Base-by-base conservation (phyloP, 2,329 filamentous ascomycete species). In the Alternaria viburni region DNA sequence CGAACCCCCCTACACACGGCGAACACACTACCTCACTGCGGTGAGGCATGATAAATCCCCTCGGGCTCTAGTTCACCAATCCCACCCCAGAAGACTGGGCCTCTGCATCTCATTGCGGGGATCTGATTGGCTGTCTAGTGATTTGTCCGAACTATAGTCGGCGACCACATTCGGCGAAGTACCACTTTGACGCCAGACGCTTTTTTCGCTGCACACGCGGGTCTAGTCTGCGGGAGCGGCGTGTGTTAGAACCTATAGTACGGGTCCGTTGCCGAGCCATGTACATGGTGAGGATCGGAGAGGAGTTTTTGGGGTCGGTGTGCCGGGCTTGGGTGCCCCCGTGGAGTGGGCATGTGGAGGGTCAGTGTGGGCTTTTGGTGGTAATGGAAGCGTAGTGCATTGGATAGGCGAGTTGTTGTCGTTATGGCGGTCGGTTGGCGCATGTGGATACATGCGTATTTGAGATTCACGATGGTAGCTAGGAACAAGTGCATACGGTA, bases 121-220 rank as follows among this genome's bases (percentile, higher is more conserved):
- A 5, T 25, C 28, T 62, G 59, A 62, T 62, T 62, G 59, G 59
- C 46, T 26, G 41, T 5, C 21, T 17, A 12, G n/a, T 12, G 13
- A 23, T 41, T 47, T 63, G 46, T 63, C 68, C 68, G 66, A 69
- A 61, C 46, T 28, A 47, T 65, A 44, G 68, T 69, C 68, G 68
- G 52, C 68, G 67, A 69, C 65, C 54, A 67, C 58, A 28, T 65
- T 68, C 63, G 67, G 66, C 65, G 64, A 65, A 54, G 59, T 62
- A 25, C 19, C 25, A 28, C 25, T 52, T 25, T 41, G 19, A 62
- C 49, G 36, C 54, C 19, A 36, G 32, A 36, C 32, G 28, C 57
- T 36, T 52, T 52, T 17, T 26, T 17, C 52, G 25, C 59, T 28
- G 58, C 30, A 7, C 10, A 62, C 30, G 21, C 10, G 13, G 54